Conservation (phyloP, 1,284 basidiomycete genomes). For the Austroboletus novae-zelandiae region DNA sequence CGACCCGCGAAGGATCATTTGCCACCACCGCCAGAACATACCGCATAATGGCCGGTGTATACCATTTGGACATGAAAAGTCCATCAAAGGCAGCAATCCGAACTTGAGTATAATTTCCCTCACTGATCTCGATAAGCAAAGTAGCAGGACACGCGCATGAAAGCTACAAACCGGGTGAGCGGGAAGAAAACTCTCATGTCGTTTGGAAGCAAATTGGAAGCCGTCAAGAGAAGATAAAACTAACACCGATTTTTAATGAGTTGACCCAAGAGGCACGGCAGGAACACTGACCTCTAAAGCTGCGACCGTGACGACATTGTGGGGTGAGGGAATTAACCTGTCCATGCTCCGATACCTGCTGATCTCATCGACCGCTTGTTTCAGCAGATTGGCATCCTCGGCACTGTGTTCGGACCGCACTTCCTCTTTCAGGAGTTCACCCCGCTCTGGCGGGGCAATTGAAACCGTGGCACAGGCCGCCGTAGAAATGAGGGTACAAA, state of each 20-base stretch:
- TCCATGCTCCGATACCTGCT: constrained; percentile 95
- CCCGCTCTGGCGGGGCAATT: constrained; percentile 69
- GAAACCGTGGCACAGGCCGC: constrained; percentile 78
- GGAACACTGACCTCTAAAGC: constrained; percentile 70
- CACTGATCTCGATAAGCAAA: constrained; percentile 45
- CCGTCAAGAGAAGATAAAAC: constrained; percentile 81
- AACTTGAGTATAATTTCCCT: constrained; percentile 91
- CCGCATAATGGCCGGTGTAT: constrained; percentile 76
- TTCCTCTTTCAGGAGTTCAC: constrained; percentile 69
- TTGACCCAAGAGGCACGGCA: not conserved
- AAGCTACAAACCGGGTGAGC: constrained; percentile 72
- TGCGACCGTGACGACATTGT: constrained; percentile 92
- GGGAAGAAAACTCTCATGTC: constrained; percentile 84
- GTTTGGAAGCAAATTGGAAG: constrained; percentile 79
- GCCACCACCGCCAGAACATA: constrained; percentile 92
- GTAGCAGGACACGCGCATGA: not conserved
- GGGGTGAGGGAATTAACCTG: constrained; percentile 89
- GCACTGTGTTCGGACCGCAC: constrained; percentile 59
- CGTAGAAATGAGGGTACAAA: constrained; percentile 84
- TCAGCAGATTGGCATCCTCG: constrained; percentile 66
- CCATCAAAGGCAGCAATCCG: constrained; percentile 93
- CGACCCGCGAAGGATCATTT: constrained; percentile 78
- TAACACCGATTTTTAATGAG: constrained; percentile 31
- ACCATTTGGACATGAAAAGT: constrained; percentile 89
- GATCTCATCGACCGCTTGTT: constrained; percentile 75